Conservation (phyloP, 805 yeast genomes). For the Zygotorulaspora sp. region DNA sequence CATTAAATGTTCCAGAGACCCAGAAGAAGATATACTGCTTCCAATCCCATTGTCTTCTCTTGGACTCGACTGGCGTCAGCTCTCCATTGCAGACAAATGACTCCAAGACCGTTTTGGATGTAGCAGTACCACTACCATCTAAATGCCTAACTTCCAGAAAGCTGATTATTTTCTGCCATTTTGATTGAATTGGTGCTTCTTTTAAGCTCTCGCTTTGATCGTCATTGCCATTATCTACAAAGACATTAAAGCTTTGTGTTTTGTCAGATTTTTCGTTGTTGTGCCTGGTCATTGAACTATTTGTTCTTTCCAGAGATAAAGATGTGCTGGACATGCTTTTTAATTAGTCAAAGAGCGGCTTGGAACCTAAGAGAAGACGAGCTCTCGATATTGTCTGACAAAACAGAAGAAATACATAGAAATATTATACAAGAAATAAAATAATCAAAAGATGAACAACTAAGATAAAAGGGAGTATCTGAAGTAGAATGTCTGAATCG, state of each 20-base stretch:
- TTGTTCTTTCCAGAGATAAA: background rate
- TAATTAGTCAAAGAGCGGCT: background rate
- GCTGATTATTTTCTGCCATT: constrained; percentile 6
- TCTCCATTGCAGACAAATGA: constrained; percentile 69
- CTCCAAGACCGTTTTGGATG: constrained; percentile 8
- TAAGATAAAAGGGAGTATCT: too few relatives aligned
- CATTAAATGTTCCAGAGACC: constrained; percentile 86
- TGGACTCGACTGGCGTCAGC: constrained; percentile 70
- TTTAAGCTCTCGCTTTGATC: too few relatives aligned
- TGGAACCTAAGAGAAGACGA: background rate
- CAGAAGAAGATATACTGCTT: constrained; percentile 75
- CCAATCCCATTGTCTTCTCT: constrained; percentile 80
- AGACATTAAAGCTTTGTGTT: too few relatives aligned
- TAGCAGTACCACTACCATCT: constrained; percentile 6
- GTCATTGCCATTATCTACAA: too few relatives aligned
- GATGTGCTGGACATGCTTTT: background rate
- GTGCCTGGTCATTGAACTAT: background rate
- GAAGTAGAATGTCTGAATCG: background rate
- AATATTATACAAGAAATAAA: background rate
- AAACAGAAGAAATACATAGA: too few relatives aligned
- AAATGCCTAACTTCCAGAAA: constrained; percentile 9
- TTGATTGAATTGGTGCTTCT: too few relatives aligned
- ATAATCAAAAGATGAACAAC: background rate
- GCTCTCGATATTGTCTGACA: too few relatives aligned
- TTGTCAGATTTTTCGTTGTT: background rate